These are phyloP conservation scores for Xylaria sp. DNA, from an alignment of 2,329 filamentous ascomycete species.

Conservation along the genomic window DNA sequence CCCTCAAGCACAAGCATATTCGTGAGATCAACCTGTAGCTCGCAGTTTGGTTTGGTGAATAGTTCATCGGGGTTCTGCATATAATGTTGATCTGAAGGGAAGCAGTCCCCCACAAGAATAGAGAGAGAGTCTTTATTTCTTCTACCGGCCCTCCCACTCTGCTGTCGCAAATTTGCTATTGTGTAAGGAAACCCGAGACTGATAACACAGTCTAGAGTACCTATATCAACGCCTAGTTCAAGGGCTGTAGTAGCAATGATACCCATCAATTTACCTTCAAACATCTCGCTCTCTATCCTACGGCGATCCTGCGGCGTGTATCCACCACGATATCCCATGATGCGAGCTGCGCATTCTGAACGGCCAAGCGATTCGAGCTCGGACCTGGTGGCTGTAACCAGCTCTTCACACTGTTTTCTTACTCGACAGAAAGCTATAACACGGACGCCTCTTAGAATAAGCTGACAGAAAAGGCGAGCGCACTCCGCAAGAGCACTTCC, in stretches of 20 bases:
- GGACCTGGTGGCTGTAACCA: conserved; percentile 81
- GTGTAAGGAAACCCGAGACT: conserved; percentile 96
- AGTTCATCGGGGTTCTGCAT: conserved; percentile 97
- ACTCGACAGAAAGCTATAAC: conserved; percentile 94
- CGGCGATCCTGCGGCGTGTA: conserved; percentile 93
- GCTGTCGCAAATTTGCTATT: conserved; percentile 92
- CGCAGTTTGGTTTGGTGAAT: conserved; percentile 89
- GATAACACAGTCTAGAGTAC: conserved; percentile 90
- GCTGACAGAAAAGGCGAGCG: conserved; percentile 89
- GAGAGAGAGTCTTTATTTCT: conserved; percentile 94
- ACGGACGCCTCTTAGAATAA: conserved; percentile 87
- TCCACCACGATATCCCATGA: conserved; percentile 96
- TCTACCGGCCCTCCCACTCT: conserved; percentile 91
- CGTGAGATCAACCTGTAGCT: conserved; percentile 88
- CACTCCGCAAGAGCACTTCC: conserved; percentile 85
- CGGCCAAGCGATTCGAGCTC: conserved; percentile 80
- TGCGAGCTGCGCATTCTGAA: conserved; percentile 77
- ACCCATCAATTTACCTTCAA: conserved; percentile 90
- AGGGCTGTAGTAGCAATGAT: conserved; percentile 94
- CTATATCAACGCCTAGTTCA: conserved; percentile 95
- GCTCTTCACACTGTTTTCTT: conserved; percentile 85
- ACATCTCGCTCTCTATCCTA: conserved; percentile 94
- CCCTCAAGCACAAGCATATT: conserved; percentile 93
- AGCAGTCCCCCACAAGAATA: conserved; percentile 87
- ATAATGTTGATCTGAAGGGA: conserved; percentile 92